phyloP scores from a whole-genome alignment of 2,329 filamentous ascomycete genomes.

The Phialophora verrucosa region DNA sequence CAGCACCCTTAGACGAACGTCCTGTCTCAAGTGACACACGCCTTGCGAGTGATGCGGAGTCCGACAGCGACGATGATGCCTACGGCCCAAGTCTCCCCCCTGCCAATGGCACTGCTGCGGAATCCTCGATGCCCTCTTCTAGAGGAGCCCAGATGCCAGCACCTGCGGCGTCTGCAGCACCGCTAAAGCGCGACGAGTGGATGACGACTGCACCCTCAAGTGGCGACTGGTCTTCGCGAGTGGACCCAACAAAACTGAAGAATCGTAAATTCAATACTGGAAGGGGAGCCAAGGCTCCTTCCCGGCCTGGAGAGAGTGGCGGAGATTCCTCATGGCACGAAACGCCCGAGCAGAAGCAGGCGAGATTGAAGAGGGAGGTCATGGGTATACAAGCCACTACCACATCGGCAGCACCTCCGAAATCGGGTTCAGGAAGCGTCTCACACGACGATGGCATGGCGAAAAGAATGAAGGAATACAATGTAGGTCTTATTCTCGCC shows the following conservation, averaged over 20 bases:
- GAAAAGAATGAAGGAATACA: slow-evolving; percentile 63
- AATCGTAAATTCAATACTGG: slow-evolving; percentile 81
- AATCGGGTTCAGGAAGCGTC: slow-evolving; percentile 31
- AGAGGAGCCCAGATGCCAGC: slow-evolving; percentile 41
- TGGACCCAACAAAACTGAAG: slow-evolving; percentile 83
- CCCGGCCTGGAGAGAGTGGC: slow-evolving; percentile 47
- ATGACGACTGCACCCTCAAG: slow-evolving; percentile 74
- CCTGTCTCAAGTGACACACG: slow-evolving; percentile 46
- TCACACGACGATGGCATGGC: slow-evolving; percentile 48
- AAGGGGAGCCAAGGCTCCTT: slow-evolving; percentile 59
- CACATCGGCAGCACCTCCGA: slow-evolving; percentile 22
- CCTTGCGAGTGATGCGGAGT: slow-evolving; percentile 38
- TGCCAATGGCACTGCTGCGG: slow-evolving; percentile 36
- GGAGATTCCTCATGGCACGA: slow-evolving; percentile 82
- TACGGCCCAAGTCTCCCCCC: slow-evolving; percentile 51
- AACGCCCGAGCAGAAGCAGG: slow-evolving; percentile 84
- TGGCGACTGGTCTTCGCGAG: slow-evolving; percentile 60
- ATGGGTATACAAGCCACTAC: slow-evolving; percentile 66
- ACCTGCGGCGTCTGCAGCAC: slow-evolving; percentile 44
- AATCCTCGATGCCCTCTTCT: slow-evolving; percentile 37
- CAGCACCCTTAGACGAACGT: slow-evolving; percentile 55
- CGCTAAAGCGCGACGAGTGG: slow-evolving; percentile 77
- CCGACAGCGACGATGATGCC: slow-evolving; percentile 47
- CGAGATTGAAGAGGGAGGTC: slow-evolving; percentile 78
- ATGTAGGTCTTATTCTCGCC: slow-evolving; percentile 50